Evolutionary conservation across 1,284 basidiomycete genomes (phyloP), one percentile per base, ranked within the genome.

Genomic region (Rhodotorula sp.): DNA sequence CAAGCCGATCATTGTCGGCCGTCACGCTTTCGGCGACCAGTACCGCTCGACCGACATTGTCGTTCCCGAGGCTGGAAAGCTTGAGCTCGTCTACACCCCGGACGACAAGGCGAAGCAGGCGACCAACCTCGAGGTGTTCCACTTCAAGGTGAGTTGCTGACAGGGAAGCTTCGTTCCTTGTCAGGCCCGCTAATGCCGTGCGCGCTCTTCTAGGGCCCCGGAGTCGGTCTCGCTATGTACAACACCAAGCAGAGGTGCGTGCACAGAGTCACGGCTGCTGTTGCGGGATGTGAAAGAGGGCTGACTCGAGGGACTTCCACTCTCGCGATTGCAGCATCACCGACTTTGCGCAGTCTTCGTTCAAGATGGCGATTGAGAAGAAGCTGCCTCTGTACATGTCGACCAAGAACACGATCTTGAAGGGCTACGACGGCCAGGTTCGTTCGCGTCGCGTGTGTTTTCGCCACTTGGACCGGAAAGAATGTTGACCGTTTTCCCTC

Each of bases 341-440:
- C 52, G 95, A 95, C 43, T 99, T 99, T 80, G 95, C 95, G 5
- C 95, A 98, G 83, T 87, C 95, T 14, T 94, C 91, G 55, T 98
- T 99, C 87, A 97, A 97, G 85, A 95, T 98, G 91, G 95, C 93
- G n/a, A 82, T 98, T 69, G 82, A 87, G 57, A 98, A 98, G 88
- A 92, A 93, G 83, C 89, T 97, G 86, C 90, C 93, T 61, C 83
- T 97, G 87, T 97, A 93, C 86, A 88, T 97, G 90, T 93, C 92
- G n/a, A 97, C 93, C 56, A 97, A 97, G 85, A 95, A 97, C 85
- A 97, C 94, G 34, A 97, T 97, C 82, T 80, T 97, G 80, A 97
- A 97, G 84, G 92, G 89, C 80, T 97, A 97, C 81, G 95, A 99
- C 79, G 95, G 95, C 61, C 88, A 55, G 54, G 54, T 55, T 18